These are phyloP conservation scores for Pseudocercospora vitis DNA, from an alignment of 2,329 filamentous ascomycete genomes.

Conservation along the genomic window DNA sequence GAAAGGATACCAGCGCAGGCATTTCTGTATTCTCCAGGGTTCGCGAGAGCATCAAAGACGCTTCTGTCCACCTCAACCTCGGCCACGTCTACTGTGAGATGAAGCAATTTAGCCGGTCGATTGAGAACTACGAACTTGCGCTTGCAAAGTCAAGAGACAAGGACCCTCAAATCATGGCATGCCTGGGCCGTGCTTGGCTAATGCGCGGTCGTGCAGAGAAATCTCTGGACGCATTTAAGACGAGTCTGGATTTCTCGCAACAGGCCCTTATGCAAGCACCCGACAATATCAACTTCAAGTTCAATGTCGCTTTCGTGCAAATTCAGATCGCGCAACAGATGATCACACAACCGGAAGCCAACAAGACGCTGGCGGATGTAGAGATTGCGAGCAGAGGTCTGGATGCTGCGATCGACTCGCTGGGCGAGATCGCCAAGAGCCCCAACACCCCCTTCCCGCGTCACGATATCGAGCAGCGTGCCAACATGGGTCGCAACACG, in stretches of 20 bases:
- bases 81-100: constrained; percentile 91
- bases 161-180: constrained; percentile 75
- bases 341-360: constrained; percentile 69
- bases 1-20: constrained; percentile 79
- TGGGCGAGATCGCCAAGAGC: constrained; percentile 58
- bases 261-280: constrained; percentile 75
- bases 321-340: constrained; percentile 87
- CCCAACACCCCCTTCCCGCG: constrained; percentile 82
- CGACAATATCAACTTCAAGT: constrained; percentile 80
- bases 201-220: constrained; percentile 72
- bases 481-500: constrained; percentile 95
- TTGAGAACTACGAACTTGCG: constrained; percentile 89
- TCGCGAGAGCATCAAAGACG: constrained; percentile 80
- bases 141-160: constrained; percentile 71
- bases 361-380: constrained; percentile 77
- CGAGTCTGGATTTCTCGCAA: constrained; percentile 62
- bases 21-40: constrained; percentile 88
- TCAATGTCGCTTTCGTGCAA: constrained; percentile 97
- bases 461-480: constrained; percentile 86
- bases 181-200: constrained; percentile 84
- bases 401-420: constrained; percentile 76
- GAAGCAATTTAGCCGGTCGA: constrained; percentile 84
- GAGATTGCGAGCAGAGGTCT: constrained; percentile 77
- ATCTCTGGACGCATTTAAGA: constrained; percentile 62
- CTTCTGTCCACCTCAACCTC: constrained; percentile 86